These are phyloP conservation scores for Harrya chromipes DNA, from an alignment of 768 basidiomycete species.

Conservation along the genomic window DNA sequence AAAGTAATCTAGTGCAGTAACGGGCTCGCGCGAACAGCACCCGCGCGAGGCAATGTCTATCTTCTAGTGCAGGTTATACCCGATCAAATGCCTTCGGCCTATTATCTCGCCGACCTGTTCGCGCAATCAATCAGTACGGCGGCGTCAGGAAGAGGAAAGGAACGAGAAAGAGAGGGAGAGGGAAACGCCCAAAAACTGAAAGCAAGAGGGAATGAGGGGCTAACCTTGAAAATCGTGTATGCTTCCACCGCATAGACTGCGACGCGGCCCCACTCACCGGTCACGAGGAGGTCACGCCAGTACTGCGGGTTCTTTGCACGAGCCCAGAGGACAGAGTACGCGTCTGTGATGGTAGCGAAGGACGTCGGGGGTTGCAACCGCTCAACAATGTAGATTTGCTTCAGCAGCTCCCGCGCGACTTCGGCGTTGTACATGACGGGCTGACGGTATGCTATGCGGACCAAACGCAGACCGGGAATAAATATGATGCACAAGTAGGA, in stretches of 20 bases:
- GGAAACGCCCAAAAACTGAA: too few species aligned
- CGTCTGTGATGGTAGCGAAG: slow-evolving; percentile 47
- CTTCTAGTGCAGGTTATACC: slow-evolving; percentile 64
- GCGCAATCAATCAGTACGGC: slow-evolving; percentile 1
- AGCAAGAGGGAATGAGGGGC: slow-evolving; percentile 12
- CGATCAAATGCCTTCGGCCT: slow-evolving; percentile 74
- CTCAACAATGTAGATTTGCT: slow-evolving; percentile 73
- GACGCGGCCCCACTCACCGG: slow-evolving; percentile 65
- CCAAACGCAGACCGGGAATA: neutral
- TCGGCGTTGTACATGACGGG: slow-evolving; percentile 77
- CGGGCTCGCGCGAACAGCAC: neutral
- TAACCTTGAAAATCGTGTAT: slow-evolving; percentile 85
- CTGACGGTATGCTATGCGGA: slow-evolving; percentile 60
- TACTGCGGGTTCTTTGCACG: slow-evolving; percentile 56
- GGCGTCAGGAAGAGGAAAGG: neutral
- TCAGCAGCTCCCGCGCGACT: slow-evolving; percentile 71
- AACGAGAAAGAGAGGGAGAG: neutral
- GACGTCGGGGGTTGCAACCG: slow-evolving; percentile 59
- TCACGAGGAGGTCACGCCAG: slow-evolving; percentile 56
- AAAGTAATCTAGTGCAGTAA: slow-evolving; percentile 11
- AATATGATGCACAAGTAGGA: neutral
- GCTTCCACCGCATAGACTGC: slow-evolving; percentile 81
- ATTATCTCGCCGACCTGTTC: slow-evolving; percentile 82
- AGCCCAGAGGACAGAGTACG: slow-evolving; percentile 64
- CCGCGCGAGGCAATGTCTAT: neutral